Evolutionary conservation across 2,329 filamentous ascomycete species (phyloP).

Genomic region (Aphanoascus verrucosus): DNA sequence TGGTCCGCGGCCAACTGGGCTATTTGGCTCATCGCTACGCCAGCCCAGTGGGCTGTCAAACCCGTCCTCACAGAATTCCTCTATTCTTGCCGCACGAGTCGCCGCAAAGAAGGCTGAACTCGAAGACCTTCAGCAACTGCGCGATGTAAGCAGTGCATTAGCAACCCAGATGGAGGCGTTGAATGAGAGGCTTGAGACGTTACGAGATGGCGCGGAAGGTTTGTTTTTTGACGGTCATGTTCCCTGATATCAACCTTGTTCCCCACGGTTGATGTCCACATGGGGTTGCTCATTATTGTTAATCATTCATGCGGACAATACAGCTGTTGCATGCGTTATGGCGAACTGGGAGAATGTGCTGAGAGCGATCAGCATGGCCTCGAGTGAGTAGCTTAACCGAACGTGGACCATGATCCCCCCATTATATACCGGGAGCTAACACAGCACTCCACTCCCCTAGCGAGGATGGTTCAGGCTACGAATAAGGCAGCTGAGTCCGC

Average conservation of each 20-base stretch:
- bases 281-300: not conserved
- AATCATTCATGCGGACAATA: slow-evolving; percentile 1
- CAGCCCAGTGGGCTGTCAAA: slow-evolving; percentile 24
- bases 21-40: slow-evolving; percentile 25
- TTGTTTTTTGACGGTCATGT: slow-evolving; percentile 1
- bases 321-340: slow-evolving; percentile 55
- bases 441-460: not conserved
- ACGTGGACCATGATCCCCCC: not conserved
- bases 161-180: slow-evolving; percentile 54
- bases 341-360: slow-evolving; percentile 58
- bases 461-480: not conserved
- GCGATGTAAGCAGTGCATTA: slow-evolving; percentile 50
- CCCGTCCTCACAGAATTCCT: slow-evolving; percentile 40
- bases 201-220: slow-evolving; percentile 55
- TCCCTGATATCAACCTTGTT: not conserved
- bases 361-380: slow-evolving; percentile 54
- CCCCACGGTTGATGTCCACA: not conserved
- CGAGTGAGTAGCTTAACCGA: slow-evolving; percentile 43
- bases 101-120: slow-evolving; percentile 54
- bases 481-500: not conserved
- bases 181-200: slow-evolving; percentile 49
- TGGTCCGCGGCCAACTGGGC: slow-evolving; percentile 27
- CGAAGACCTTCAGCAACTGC: slow-evolving; percentile 51
- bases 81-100: slow-evolving; percentile 50
- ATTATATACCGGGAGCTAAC: not conserved